Base-by-base conservation (phyloP, 805 yeast genomes). In the Cyberlindnera petersonii region DNA sequence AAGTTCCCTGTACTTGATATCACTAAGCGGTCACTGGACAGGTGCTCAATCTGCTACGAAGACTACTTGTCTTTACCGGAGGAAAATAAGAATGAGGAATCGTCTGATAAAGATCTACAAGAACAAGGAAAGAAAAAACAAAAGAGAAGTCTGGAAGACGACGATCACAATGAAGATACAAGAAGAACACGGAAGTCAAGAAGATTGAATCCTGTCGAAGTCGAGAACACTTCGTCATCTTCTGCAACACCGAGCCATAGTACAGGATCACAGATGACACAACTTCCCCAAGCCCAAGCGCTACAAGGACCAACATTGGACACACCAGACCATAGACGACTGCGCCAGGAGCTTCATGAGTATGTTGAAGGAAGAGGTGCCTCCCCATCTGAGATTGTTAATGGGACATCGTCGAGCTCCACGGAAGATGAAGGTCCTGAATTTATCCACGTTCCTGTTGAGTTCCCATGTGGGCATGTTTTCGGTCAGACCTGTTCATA, bases 401-500 rank as follows among this genome's bases (percentile, higher is more conserved):
- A 13, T 5, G 4, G 11, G 9, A 11, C n/a, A 11, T 16, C 31
- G 6, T 26, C 17, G 6, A 19, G 16, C 5, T 7, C 30, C 6
- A 14, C 11, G 6, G n/a, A 11, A 9, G 16, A 6, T 26, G 18
- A 14, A 21, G 11, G 14, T 3, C 11, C 15, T 19, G 24, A 20
- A 19, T 72, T 65, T 48, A 53, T 57, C 6, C 97, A 93, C 58
- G 59, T 71, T 4, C 83, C 96, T 0, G 69, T 84, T 1, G 65
- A 72, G 42, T 68, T 91, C 73, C 93, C 95, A 0, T 91, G 98
- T 60, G 78, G 78, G 8, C 98, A 91, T 56, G 56, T 79, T 0
- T 91, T 93, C 66, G 98, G 98, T 6, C 72, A 79, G 45, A 73
- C 76, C n/a, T 91, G 98, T 65, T 66, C 88, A 18, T 74, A 69